These are phyloP conservation scores for Monosporozyma siamensis DNA, from an alignment of 805 yeast genomes.

Conservation along the genomic window DNA sequence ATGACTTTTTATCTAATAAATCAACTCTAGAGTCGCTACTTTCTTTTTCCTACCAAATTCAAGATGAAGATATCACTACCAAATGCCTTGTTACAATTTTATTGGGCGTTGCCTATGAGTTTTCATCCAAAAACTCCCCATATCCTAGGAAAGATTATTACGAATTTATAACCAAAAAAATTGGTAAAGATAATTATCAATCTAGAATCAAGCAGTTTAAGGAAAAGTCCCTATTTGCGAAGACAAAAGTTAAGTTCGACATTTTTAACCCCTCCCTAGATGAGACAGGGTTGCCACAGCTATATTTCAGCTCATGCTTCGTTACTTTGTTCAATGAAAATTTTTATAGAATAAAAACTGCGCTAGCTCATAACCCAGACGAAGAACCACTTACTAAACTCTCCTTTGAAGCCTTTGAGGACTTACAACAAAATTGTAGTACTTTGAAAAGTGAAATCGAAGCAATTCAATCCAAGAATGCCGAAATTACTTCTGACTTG, in stretches of 20 bases:
- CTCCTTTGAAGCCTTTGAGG: slow-evolving; percentile 44
- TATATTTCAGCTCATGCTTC: slow-evolving; percentile 60
- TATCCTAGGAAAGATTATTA: slow-evolving; percentile 51
- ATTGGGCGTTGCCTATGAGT: slow-evolving; percentile 74
- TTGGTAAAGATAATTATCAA: slow-evolving; percentile 74
- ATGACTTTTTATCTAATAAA: slow-evolving; percentile 62
- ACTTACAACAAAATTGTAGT: slow-evolving; percentile 32
- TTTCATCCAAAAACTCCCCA: slow-evolving; percentile 52
- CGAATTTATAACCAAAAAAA: slow-evolving; percentile 51
- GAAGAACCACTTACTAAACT: slow-evolving; percentile 60
- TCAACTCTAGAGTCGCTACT: slow-evolving; percentile 60
- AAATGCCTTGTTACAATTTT: slow-evolving; percentile 67
- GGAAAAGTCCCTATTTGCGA: slow-evolving; percentile 45
- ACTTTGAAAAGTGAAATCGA: slow-evolving; percentile 27
- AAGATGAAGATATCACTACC: slow-evolving; percentile 45
- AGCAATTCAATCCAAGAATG: slow-evolving; percentile 25
- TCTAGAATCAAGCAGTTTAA: slow-evolving; percentile 65
- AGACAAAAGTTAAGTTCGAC: slow-evolving; percentile 41
- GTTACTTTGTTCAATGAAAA: slow-evolving; percentile 62
- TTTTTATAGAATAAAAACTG: slow-evolving; percentile 53
- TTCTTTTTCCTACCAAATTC: slow-evolving; percentile 48
- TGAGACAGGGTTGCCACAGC: slow-evolving; percentile 79
- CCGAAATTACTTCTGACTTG: slow-evolving; percentile 15
- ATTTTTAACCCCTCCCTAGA: slow-evolving; percentile 49
- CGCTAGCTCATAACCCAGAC: slow-evolving; percentile 66